Evolutionary conservation across 2,329 filamentous ascomycete genomes (phyloP), one percentile per base, ranked within the genome.

Genomic region (Zopfia rhizophila): DNA sequence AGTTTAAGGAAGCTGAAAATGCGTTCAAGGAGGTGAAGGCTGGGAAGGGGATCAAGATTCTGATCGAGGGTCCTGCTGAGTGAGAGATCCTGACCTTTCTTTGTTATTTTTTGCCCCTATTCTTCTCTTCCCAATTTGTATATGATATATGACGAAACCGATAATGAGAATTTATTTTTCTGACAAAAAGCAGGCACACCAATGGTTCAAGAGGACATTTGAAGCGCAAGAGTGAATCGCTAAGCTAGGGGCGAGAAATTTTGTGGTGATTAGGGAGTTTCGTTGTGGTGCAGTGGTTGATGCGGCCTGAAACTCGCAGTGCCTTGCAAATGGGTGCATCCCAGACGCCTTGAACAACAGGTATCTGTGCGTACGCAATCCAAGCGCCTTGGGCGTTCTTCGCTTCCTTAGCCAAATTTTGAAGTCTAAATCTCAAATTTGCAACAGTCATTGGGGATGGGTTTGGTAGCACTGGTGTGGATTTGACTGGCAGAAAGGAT

Each of bases 11-110:
- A 52, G 93, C 93, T 0, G 91, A 96, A 75, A 79, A 88, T 65
- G 93, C 93, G 0, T 97, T 97, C 68, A 81, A 86, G 65, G 88
- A 91, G 74, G 91, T 96, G 28, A 91, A 91, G 79, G 82, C 83
- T 59, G 92, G 91, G 2, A 87, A 94, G 76, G 84, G 89, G 31
- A 88, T 91, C 48, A 82, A 85, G 81, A 81, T 68, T 71, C 80
- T 88, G 49, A 80, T 80, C 38, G 69, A 73, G 45, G 75, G 74
- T 1, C 72, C 71, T 7, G 21, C 24, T 4, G 63, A 65, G 56
- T 51, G 40, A 54, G 43, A 10, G 8, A 22, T 4, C 19, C 10
- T 6, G 10, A 32, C 18, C 13, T 7, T n/a, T n/a, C 16, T 28
- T 22, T 27, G 14, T 29, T 21, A 16, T 24, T 13, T 31, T 14